Conservation (phyloP, 768 basidiomycete species). For the Pleurotus pulmonarius region DNA sequence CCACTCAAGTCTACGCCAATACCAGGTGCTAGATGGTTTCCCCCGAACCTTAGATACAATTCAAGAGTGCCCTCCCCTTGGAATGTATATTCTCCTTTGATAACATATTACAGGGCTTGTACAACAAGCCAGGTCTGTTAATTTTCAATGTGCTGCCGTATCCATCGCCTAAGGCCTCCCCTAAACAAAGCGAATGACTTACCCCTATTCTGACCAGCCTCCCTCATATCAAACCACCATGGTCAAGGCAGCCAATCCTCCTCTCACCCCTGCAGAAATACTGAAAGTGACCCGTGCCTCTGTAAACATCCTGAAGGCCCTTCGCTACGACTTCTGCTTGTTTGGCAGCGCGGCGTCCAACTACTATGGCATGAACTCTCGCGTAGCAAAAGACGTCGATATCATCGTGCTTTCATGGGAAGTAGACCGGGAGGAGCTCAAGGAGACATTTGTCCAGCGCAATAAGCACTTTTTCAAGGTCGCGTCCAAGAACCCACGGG, state of each 20-base stretch:
- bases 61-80: too few species aligned
- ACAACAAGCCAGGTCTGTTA: too few species aligned
- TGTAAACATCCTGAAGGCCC: background rate
- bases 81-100: too few species aligned
- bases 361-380: background rate
- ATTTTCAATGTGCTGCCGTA: too few species aligned
- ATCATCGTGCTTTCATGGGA: background rate
- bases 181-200: too few species aligned
- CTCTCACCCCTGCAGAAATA: background rate
- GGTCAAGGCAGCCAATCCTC: background rate
- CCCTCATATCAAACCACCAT: background rate
- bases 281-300: background rate
- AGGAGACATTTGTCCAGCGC: background rate
- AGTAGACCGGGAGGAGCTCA: background rate
- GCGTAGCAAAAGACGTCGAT: background rate
- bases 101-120: too few species aligned
- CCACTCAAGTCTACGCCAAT: constrained; percentile 40
- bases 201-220: too few species aligned
- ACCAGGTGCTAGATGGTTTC: constrained; percentile 28
- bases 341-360: background rate
- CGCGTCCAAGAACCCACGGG: background rate
- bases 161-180: too few species aligned
- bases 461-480: background rate
- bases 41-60: too few species aligned
- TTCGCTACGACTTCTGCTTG: background rate